Conservation (phyloP, 2,329 filamentous ascomycete species). For the Scopulariopsis brevicaulis region DNA sequence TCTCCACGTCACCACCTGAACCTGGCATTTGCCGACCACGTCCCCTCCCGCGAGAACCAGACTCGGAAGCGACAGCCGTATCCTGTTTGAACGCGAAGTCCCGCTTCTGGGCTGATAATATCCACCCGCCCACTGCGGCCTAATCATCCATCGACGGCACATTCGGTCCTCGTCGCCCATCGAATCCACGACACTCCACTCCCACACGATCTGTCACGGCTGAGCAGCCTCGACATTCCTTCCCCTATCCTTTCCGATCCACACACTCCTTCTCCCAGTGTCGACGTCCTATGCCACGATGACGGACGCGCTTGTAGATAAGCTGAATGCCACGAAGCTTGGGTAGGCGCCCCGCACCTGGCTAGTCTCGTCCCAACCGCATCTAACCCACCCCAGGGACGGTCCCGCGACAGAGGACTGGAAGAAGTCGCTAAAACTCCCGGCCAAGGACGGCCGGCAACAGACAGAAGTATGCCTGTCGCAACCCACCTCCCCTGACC, state of each 20-base stretch:
- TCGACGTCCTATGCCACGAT: conserved; percentile 19
- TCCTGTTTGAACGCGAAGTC: neutral
- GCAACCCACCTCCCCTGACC: conserved; percentile 8
- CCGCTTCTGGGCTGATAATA: neutral
- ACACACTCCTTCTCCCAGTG: neutral
- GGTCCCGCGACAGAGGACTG: conserved; percentile 48
- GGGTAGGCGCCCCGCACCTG: conserved; percentile 18
- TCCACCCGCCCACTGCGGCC: neutral
- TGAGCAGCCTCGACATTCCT: neutral
- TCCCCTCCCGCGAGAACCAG: neutral
- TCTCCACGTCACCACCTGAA: neutral
- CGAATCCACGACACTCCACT: neutral
- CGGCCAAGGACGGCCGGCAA: conserved; percentile 62
- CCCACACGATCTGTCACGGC: neutral
- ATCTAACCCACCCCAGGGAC: conserved; percentile 16
- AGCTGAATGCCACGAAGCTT: conserved; percentile 28
- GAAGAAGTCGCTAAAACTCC: conserved; percentile 63
- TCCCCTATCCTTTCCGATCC: neutral
- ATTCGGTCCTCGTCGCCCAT: neutral
- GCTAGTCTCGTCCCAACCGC: neutral
- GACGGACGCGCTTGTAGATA: conserved; percentile 33
- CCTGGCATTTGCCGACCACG: neutral
- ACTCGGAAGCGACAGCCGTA: neutral
- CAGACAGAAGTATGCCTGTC: conserved; percentile 59
- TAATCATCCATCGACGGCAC: neutral